Evolutionary conservation across 2,329 filamentous ascomycete genomes (phyloP).

Genomic region (Aspergillus sp.): DNA sequence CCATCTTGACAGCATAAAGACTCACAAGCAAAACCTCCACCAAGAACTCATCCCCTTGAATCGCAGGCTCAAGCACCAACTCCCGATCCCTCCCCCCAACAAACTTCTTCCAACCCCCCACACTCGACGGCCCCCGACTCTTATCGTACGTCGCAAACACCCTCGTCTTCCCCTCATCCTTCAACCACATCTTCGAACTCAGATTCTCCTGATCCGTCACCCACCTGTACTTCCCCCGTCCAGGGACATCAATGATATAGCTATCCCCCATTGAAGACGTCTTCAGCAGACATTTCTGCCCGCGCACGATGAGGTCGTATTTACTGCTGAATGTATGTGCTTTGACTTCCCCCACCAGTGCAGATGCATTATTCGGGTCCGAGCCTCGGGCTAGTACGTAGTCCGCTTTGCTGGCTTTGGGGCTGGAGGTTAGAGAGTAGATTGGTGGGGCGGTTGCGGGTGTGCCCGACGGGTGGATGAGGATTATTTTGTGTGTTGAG

Average conservation of each 20-base stretch:
- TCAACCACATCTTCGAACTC: slow-evolving; percentile 1
- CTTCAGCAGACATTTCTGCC: neutral
- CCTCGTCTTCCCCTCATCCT: neutral
- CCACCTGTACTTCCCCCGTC: neutral
- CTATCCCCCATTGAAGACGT: neutral
- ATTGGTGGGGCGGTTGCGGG: neutral
- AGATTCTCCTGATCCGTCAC: neutral
- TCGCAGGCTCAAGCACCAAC: neutral
- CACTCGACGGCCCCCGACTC: neutral
- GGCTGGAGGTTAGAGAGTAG: neutral
- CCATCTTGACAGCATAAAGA: slow-evolving; percentile 2
- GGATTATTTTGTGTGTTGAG: neutral
- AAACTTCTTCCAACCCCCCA: slow-evolving; percentile 2
- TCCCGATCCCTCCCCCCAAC: neutral
- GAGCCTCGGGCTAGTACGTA: neutral
- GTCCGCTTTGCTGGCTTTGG: slow-evolving; percentile 1
- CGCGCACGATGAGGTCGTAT: neutral
- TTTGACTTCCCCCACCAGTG: neutral
- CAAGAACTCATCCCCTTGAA: neutral
- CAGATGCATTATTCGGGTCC: neutral
- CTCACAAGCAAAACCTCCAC: slow-evolving; percentile 3
- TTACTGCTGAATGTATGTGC: slow-evolving; percentile 1
- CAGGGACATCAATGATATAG: neutral
- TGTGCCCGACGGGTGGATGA: neutral
- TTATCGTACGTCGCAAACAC: neutral